Percentiles rank a stretch among this genome's conserved stretches.
Evolutionary conservation across 2,329 filamentous ascomycete species (phyloP).

Genomic region (Myriosclerotinia duriaeana): DNA sequence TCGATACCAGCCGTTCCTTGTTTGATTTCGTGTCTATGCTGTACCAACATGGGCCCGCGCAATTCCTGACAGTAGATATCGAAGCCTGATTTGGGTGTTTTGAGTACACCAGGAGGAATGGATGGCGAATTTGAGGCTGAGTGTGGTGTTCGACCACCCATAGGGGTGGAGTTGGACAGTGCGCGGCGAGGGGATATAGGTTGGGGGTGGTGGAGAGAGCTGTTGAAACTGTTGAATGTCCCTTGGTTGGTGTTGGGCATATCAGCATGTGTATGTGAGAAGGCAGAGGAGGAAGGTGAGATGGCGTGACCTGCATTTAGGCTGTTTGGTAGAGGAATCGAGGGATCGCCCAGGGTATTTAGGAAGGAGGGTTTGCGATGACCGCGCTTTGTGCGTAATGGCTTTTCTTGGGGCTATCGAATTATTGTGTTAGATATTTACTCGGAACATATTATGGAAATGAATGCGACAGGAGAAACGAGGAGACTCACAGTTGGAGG

Average conservation of each 20-base stretch:
- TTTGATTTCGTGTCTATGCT: constrained; percentile 33
- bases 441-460: constrained; percentile 22
- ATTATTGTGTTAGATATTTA: constrained; percentile 28
- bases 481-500: constrained; percentile 66
- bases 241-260: constrained; percentile 34
- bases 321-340: constrained; percentile 46
- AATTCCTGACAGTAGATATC: constrained; percentile 38
- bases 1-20: constrained; percentile 38
- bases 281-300: constrained; percentile 54
- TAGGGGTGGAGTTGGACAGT: constrained; percentile 19
- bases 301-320: constrained; percentile 48
- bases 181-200: constrained; percentile 28
- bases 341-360: constrained; percentile 41
- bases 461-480: constrained; percentile 25
- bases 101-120: constrained; percentile 23
- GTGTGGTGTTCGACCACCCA: constrained; percentile 16
- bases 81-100: constrained; percentile 34
- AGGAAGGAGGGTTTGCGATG: constrained; percentile 59
- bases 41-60: constrained; percentile 31
- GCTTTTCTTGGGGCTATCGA: constrained; percentile 72
- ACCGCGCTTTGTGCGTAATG: constrained; percentile 70
- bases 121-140: constrained; percentile 25
- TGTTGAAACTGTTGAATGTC: constrained; percentile 41
- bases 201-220: constrained; percentile 20
- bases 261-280: constrained; percentile 51